These are phyloP conservation scores for Russula sp. DNA, from an alignment of 768 basidiomycete genomes.

Conservation along the genomic window DNA sequence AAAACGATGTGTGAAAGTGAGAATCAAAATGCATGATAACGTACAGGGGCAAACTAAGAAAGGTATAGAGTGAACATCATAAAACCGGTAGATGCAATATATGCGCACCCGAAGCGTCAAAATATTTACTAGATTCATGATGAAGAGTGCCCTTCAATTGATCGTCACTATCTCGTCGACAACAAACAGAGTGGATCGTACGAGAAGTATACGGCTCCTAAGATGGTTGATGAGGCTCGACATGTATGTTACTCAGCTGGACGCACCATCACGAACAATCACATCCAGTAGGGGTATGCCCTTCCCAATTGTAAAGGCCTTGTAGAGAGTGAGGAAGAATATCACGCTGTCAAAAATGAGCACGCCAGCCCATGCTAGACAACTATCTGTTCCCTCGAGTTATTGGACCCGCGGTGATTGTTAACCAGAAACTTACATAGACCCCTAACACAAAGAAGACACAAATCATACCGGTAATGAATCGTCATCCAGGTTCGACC, in stretches of 20 bases:
- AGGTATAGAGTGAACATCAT: background rate
- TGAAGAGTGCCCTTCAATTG: conserved; percentile 1
- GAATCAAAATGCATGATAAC: background rate
- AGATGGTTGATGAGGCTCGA: background rate
- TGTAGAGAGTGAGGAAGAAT: conserved; percentile 13
- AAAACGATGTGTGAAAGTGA: background rate
- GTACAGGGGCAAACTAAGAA: conserved; percentile 6
- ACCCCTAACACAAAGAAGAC: background rate
- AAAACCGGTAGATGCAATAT: background rate
- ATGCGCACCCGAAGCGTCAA: conserved; percentile 4
- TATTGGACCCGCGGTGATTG: background rate
- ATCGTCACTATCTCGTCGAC: too few species aligned
- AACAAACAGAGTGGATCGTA: background rate
- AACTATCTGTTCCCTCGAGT: background rate
- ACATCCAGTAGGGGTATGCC: too few species aligned
- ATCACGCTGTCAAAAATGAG: conserved; percentile 8
- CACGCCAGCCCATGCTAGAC: conserved; percentile 8
- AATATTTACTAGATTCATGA: conserved; percentile 12
- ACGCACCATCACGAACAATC: background rate
- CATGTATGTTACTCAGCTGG: background rate
- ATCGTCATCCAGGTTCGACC: too few species aligned
- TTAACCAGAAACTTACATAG: background rate
- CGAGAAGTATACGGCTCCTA: conserved; percentile 17
- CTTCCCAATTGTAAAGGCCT: conserved; percentile 4
- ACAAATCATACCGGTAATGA: too few species aligned